Percentiles rank a stretch among this genome's conserved stretches.
phyloP scores from a whole-genome alignment of 441 rosid genomes.

The Flueggea neowawraea region DNA sequence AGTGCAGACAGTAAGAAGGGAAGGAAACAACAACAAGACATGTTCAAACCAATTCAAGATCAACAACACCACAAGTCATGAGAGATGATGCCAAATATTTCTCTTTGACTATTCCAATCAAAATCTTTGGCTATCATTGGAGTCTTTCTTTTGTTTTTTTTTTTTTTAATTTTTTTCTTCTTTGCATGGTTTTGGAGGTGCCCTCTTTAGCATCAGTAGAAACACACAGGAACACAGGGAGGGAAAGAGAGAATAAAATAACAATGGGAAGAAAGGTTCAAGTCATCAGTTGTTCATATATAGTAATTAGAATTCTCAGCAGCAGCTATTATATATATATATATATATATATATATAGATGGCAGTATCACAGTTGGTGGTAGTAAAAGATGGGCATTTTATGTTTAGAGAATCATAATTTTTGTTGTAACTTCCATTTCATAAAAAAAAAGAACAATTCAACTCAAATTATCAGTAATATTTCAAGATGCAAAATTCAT shows the following conservation, averaged over 20 bases:
- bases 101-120: neutral
- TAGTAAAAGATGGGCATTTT: neutral
- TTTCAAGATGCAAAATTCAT: no score
- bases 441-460: neutral
- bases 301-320: neutral
- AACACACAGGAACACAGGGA: slow-evolving; percentile 2
- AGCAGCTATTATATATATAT: neutral
- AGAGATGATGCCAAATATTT: slow-evolving; percentile 6
- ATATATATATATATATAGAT: neutral
- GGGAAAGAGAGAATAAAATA: neutral
- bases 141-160: neutral
- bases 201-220: slow-evolving; percentile 4
- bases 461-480: no score
- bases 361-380: slow-evolving; percentile 1
- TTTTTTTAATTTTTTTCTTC: no score
- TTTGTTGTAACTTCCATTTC: slow-evolving; percentile 8
- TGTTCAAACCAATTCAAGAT: slow-evolving; percentile 8
- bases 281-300: neutral
- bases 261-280: slow-evolving; percentile 3
- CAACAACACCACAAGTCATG: slow-evolving; percentile 17
- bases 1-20: slow-evolving; percentile 37
- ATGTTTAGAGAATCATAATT: neutral
- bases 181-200: slow-evolving; percentile 19
- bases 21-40: slow-evolving; percentile 33
- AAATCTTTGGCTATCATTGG: slow-evolving; percentile 15